Evolutionary conservation across 2,329 filamentous ascomycete genomes (phyloP), one percentile per base, ranked within the genome.

Genomic region (Colletotrichum tofieldiae): DNA sequence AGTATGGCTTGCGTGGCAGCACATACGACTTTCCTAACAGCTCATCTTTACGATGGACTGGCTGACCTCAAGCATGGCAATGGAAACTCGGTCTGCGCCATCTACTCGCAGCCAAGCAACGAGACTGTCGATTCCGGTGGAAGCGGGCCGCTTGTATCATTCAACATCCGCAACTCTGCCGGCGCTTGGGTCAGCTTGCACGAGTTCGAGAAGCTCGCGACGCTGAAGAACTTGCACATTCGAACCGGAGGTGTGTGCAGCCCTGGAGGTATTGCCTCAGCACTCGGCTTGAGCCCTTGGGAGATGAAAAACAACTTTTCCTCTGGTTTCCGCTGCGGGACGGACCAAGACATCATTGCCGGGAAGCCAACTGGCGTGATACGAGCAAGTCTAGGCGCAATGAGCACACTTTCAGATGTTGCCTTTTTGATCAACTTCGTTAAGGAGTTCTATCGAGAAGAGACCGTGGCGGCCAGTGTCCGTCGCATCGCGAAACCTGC

Each of bases 191-290:
- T 96, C 63, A 94, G 93, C 75, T 92, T 95, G 73, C 87, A 90
- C 18, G 95, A 98, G 78, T 91, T 98, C 23, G 95, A 98, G 79
- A 97, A 96, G 80, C 85, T 98, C 29, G 93, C 95, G 8, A 87
- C 89, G 2, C 85, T 98, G 26, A 94, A 93, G 75, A 89, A 90
- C 60, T 93, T 98, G 52, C 94, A 98, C 77, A 84, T 98, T 23
- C 90, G 96, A 47, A 98, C 94, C 0, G 96, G 96, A 6, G 93
- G 94, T 0, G 86, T 98, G 1, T 99, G 96, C 82, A 98, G 98
- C 77, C 96, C 96, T 1, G 96, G 95, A 12, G 95, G 95, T 1
- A 89, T 97, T 70, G 93, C 95, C 18, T 86, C 87, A 1, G 90
- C 91, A 26, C 87, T 98, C n/a, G 85, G 86, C 1, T 86, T 98